Base-by-base conservation (phyloP, 2,329 filamentous ascomycete species). In the Pseudopyrenochaeta lycopersici region DNA sequence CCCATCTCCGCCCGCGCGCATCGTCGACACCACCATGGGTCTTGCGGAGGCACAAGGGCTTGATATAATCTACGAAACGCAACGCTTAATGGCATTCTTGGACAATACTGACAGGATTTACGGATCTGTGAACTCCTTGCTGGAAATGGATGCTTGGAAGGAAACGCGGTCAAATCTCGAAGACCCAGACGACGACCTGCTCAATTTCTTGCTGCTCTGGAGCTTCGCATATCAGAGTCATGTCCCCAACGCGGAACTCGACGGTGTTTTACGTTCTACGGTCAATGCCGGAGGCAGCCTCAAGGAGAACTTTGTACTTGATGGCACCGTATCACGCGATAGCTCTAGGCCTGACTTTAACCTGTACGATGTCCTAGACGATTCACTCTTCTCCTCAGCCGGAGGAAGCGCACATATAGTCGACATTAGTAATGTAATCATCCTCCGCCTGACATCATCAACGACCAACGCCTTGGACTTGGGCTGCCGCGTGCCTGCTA, bases 51-150 rank as follows among this genome's bases (percentile, higher is more conserved):
- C 72, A 47, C 43, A 63, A 12, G 62, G 63, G 2, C 46, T 72
- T n/a, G 77, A 80, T 2, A 72, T 87, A 15, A 70, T 88, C 9
- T 74, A 82, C 42, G 86, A 88, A 70, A 76, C 80, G 31, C 86
- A 89, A 67, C 80, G 86, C 11, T 64, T 88, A 41, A 84, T 88
- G 78, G 85, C 85, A 4, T 86, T 88, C 49, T 70, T 88, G 42
- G 84, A 87, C 62, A 73, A 70, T 4, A 85, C 85, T 3, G 74
- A 82, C 38, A 80, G 86, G 51, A 80, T 84, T 1, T 88, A 88
- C 67, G 85, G 82, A 4, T 87, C 83, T 56, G 76, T 78, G 5
- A 82, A 84, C 59, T 77, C 78, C 1, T 73, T 88, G 35, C 71
- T 77, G 21, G 73, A 79, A 33, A 63, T 82, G 7, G 77, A 80